Percentiles rank a stretch among this genome's conserved stretches.
Evolutionary conservation across 371 early-diverging fungal species (phyloP).

Genomic region (Mucor lusitanicus): DNA sequence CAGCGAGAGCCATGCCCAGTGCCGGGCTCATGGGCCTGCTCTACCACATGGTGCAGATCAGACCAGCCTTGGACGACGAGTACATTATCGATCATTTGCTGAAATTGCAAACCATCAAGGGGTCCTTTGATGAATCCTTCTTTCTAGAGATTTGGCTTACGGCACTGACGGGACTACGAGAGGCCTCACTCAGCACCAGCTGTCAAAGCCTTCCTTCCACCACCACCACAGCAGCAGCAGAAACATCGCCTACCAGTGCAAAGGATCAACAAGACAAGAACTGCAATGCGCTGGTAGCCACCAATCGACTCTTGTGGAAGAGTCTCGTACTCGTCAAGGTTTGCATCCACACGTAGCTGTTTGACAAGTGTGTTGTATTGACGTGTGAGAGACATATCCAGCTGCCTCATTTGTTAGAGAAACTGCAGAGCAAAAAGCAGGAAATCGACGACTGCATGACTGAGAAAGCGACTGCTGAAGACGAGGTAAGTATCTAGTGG

Average conservation of each 20-base stretch:
- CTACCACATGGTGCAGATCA: constrained; percentile 53
- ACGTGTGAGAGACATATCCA: neutral
- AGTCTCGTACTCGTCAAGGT: constrained; percentile 48
- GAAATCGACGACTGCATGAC: neutral
- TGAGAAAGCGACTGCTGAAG: constrained; percentile 5
- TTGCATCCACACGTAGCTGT: neutral
- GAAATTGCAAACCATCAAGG: constrained; percentile 51
- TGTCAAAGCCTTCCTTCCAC: constrained; percentile 21
- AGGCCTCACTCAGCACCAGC: constrained; percentile 39
- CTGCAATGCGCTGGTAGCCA: constrained; percentile 25
- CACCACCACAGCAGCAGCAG: neutral
- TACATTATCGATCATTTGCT: constrained; percentile 41
- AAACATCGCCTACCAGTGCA: too few species aligned
- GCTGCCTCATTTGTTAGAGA: constrained; percentile 19
- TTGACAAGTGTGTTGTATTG: neutral
- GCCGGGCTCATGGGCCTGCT: constrained; percentile 51
- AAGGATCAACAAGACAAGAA: constrained; percentile 5
- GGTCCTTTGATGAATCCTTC: constrained; percentile 53
- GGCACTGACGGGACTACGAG: constrained; percentile 47
- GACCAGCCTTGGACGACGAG: constrained; percentile 43
- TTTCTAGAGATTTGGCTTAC: constrained; percentile 50
- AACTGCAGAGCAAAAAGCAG: constrained; percentile 20
- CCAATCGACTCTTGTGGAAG: constrained; percentile 45
- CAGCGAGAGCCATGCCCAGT: constrained; percentile 56
- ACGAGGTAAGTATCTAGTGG: constrained; percentile 13